Evolutionary conservation across 371 early-diverging fungal genomes (phyloP).

Genomic region (Lichtheimia corymbifera): DNA sequence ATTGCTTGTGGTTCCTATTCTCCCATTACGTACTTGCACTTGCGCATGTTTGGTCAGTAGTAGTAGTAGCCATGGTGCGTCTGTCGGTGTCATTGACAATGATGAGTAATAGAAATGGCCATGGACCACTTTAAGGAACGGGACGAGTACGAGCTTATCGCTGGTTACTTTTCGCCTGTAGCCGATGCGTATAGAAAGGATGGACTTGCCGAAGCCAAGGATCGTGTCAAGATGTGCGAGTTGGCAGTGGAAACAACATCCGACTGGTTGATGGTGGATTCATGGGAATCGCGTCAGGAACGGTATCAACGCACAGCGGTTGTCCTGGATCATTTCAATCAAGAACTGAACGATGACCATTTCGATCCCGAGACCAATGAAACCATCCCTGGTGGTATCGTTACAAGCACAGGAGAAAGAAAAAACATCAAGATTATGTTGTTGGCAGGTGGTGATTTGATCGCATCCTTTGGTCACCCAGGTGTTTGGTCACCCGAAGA

Average conservation of each 20-base stretch:
- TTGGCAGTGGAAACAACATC: constrained; percentile 81
- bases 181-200: constrained; percentile 91
- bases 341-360: constrained; percentile 69
- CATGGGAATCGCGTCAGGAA: constrained; percentile 89
- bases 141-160: constrained; percentile 81
- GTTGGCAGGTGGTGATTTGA: constrained; percentile 96
- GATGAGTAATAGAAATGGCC: constrained; percentile 81
- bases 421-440: constrained; percentile 83
- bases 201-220: constrained; percentile 82
- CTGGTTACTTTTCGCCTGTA: constrained; percentile 97
- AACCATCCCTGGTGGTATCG: constrained; percentile 53
- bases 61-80: too few species aligned
- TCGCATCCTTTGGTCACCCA: constrained; percentile 92
- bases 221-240: constrained; percentile 94
- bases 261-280: constrained; percentile 95
- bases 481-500: constrained; percentile 91
- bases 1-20: constrained; percentile 98
- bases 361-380: too few species aligned
- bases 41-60: constrained; percentile 99
- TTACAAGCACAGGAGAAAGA: constrained; percentile 33
- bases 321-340: constrained; percentile 93
- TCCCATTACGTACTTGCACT: constrained; percentile 95
- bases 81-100: too few species aligned
- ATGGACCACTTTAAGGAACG: constrained; percentile 80
- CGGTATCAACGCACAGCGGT: constrained; percentile 85